Evolutionary conservation across 2,329 filamentous ascomycete genomes (phyloP).

Genomic region (Scopulariopsis brevicaulis): DNA sequence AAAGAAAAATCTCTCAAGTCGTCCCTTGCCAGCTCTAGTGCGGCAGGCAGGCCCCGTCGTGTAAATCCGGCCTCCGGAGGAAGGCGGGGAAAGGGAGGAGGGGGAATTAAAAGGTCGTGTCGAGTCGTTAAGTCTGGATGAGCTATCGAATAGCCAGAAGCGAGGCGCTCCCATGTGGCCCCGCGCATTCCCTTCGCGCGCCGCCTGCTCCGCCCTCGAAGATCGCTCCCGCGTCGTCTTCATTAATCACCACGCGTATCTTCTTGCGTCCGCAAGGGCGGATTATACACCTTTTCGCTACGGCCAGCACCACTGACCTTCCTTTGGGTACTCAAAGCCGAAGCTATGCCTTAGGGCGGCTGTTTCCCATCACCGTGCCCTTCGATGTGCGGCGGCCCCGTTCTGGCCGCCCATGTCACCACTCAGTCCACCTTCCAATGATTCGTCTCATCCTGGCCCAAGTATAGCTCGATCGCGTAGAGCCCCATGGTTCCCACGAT

Average conservation of each 20-base stretch:
- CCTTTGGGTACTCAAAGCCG: neutral
- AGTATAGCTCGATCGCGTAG: constrained; percentile 82
- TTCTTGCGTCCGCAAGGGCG: constrained; percentile 7
- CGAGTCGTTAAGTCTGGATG: neutral
- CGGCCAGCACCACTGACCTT: neutral
- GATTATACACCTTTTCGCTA: neutral
- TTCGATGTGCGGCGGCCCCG: neutral
- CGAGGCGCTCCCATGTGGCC: neutral
- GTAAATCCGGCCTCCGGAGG: neutral
- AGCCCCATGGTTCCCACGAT: constrained; percentile 78
- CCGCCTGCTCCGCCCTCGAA: neutral
- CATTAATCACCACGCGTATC: neutral
- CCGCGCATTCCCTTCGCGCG: constrained; percentile 7
- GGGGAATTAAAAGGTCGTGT: constrained; percentile 1
- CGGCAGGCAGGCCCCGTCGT: neutral
- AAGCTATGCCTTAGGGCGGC: neutral
- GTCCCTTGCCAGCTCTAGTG: neutral
- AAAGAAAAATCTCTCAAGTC: neutral
- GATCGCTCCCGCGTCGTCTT: neutral
- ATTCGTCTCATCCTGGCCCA: constrained; percentile 74
- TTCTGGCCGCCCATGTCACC: constrained; percentile 6
- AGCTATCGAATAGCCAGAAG: neutral
- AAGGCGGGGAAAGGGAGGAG: neutral
- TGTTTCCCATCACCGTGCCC: neutral
- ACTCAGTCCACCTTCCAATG: constrained; percentile 91